These are phyloP conservation scores for Pterocarpus santalinus DNA, from an alignment of 306 rosid genomes.

Conservation along the genomic window DNA sequence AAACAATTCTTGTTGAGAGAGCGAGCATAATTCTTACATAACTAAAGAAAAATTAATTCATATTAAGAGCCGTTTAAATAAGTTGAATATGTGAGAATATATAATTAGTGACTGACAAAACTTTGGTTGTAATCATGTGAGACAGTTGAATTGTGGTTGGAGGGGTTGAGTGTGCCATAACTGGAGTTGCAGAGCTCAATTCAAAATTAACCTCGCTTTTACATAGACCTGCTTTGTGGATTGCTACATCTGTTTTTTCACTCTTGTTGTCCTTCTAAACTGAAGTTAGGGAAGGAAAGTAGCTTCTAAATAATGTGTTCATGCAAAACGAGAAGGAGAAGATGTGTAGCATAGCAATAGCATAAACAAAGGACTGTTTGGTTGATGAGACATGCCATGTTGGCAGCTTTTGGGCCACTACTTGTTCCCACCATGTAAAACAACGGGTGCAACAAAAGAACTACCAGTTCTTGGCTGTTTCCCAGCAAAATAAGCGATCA, in stretches of 20 bases:
- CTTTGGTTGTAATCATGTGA: neutral
- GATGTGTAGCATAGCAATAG: neutral
- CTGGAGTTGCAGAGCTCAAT: neutral
- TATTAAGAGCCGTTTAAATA: too few species aligned
- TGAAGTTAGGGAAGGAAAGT: neutral
- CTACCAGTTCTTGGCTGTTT: slow-evolving; percentile 33
- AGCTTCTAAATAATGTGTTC: neutral
- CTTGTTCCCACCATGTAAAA: slow-evolving; percentile 41
- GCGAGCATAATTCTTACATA: neutral
- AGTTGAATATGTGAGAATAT: too few species aligned
- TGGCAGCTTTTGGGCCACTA: slow-evolving; percentile 24
- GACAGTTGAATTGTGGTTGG: neutral
- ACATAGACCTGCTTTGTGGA: slow-evolving; percentile 8
- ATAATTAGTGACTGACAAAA: too few species aligned
- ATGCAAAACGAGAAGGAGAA: neutral
- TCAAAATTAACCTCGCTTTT: neutral
- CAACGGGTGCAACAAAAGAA: slow-evolving; percentile 44
- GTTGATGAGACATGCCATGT: slow-evolving; percentile 39
- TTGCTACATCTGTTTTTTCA: neutral
- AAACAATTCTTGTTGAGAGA: neutral
- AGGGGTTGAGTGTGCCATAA: slow-evolving; percentile 18
- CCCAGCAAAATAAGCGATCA: slow-evolving; percentile 33
- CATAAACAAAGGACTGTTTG: neutral
- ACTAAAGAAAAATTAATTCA: too few species aligned
- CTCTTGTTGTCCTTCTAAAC: neutral